Percentiles rank a stretch among this genome's conserved stretches.
Evolutionary conservation across 2,329 filamentous ascomycete genomes (phyloP).

Genomic region (Xylaria sp.): DNA sequence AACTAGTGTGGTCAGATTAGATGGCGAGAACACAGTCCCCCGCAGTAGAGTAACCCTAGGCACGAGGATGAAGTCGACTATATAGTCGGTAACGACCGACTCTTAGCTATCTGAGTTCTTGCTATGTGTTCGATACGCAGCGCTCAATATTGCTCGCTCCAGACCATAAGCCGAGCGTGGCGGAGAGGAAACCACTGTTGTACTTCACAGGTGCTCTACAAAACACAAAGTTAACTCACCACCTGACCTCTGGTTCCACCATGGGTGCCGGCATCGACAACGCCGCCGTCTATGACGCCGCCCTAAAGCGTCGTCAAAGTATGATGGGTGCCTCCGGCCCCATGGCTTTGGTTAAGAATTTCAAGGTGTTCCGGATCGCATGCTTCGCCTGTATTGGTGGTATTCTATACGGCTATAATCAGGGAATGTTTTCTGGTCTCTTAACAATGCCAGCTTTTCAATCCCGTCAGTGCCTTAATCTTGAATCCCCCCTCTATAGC

Average conservation of each 20-base stretch:
- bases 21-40: slow-evolving; percentile 16
- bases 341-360: slow-evolving; percentile 66
- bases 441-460: slow-evolving; percentile 67
- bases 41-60: neutral
- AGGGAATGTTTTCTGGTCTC: slow-evolving; percentile 81
- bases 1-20: slow-evolving; percentile 23
- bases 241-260: slow-evolving; percentile 2
- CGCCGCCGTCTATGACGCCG: slow-evolving; percentile 56
- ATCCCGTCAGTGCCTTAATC: slow-evolving; percentile 54
- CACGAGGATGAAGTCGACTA: neutral
- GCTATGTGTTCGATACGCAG: neutral
- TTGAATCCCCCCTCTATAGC: neutral
- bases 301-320: slow-evolving; percentile 55
- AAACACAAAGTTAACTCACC: neutral
- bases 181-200: neutral
- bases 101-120: neutral
- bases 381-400: slow-evolving; percentile 72
- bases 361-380: slow-evolving; percentile 69
- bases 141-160: neutral
- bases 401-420: slow-evolving; percentile 76
- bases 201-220: neutral
- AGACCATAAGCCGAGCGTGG: neutral
- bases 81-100: neutral
- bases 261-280: slow-evolving; percentile 45
- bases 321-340: slow-evolving; percentile 58